A percentile compares a stretch with the other conserved stretches of the same genome.
Evolutionary conservation across 2,329 filamentous ascomycete genomes (phyloP).

Genomic region (Apiospora saccharicola): DNA sequence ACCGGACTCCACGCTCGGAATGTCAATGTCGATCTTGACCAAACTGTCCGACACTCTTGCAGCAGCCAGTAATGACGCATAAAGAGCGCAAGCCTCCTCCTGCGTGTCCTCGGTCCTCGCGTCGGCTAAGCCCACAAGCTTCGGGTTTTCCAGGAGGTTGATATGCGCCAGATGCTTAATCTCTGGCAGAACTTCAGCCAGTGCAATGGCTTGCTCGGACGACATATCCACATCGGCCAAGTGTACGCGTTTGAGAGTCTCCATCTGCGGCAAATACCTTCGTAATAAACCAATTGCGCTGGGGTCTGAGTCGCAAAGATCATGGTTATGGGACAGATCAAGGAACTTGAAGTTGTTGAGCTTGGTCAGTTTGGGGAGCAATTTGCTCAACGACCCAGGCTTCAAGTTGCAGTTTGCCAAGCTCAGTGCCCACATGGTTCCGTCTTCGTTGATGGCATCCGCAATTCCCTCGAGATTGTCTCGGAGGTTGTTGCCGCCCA

Average conservation of each 20-base stretch:
- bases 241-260: slow-evolving; percentile 82
- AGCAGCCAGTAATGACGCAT: slow-evolving; percentile 89
- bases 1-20: slow-evolving; percentile 80
- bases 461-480: slow-evolving; percentile 63
- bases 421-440: slow-evolving; percentile 79
- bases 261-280: slow-evolving; percentile 83
- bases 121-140: slow-evolving; percentile 73
- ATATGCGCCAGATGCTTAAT: slow-evolving; percentile 82
- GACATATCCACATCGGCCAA: slow-evolving; percentile 84
- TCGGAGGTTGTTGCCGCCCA: slow-evolving; percentile 81
- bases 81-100: slow-evolving; percentile 93
- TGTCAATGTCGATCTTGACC: slow-evolving; percentile 90
- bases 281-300: slow-evolving; percentile 78
- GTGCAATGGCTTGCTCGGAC: slow-evolving; percentile 86
- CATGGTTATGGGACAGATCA: slow-evolving; percentile 88
- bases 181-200: slow-evolving; percentile 91
- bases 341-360: slow-evolving; percentile 84
- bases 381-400: slow-evolving; percentile 73
- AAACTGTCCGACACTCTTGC: slow-evolving; percentile 83
- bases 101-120: slow-evolving; percentile 81
- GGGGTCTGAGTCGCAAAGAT: slow-evolving; percentile 77
- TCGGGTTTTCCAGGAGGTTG: slow-evolving; percentile 82
- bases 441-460: slow-evolving; percentile 57
- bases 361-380: slow-evolving; percentile 76
- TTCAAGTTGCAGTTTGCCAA: slow-evolving; percentile 85